Base-by-base conservation (phyloP, 1,284 basidiomycete genomes). In the Trichosporon sp. region DNA sequence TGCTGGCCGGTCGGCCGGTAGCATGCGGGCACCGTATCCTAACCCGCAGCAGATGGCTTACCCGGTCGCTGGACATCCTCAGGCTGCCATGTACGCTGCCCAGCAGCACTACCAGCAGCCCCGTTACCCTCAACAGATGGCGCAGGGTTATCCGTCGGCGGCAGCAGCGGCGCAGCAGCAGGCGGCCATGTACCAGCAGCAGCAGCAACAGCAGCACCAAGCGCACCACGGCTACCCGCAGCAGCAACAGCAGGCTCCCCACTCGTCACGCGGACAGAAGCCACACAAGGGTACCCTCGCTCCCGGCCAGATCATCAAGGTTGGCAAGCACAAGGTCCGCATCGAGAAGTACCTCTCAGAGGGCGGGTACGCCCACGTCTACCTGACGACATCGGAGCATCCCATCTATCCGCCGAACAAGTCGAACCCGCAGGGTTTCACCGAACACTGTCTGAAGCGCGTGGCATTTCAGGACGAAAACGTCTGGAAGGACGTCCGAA, bases 341-440 rank as follows among this genome's bases (percentile, higher is more conserved):
- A 90, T 90, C 59, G 88, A 92, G 72, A 83, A 89, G 73, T 99
- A 96, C 83, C 86, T 99, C 59, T 91, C 89, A 60, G 95, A 98
- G 87, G 95, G 94, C 81, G 96, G 96, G 16, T 99, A 98, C 79
- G 95, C 96, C 1, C 92, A 97, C 81, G 95, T 99, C 58, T 99
- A 99, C 82, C 88, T 99, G 65, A 95, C 96, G 62, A 86, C 87
- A 62, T 94, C 94, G 6, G 85, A 89, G 4, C 84, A 86, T 59
- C 92, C 94, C 1, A 89, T 99, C 56, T 90, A 89, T 80, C 76
- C 77, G 0, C 57, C 61, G 11, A 54, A 56, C 37, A 64, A 76
- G 54, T 77, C 75, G 88, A 89, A 78, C 88, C 90, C 65, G 61
- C 75, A 73, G 63, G 75, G 75, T 4, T 78, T 76, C 61, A 92